Evolutionary conservation across 345 rosid species (phyloP), one percentile per base, ranked within the genome.

Genomic region (Clausena lansium): DNA sequence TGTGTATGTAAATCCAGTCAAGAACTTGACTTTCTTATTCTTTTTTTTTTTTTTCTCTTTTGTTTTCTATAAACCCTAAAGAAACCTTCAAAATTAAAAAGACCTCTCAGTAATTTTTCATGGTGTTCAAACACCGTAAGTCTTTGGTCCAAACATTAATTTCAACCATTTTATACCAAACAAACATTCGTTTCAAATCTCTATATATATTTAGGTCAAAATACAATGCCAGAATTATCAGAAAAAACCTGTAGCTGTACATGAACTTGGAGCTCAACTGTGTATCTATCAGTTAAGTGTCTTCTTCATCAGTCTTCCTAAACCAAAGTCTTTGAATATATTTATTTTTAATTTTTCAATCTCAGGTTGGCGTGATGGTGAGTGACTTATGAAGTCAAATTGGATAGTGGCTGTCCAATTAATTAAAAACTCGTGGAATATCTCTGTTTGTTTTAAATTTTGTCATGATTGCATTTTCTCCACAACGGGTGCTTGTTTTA

Each of bases 111-210:
- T 59, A 17, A 59, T 58, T 76, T 68, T 15, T 71, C 59, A 71
- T 41, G 77, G 76, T 64, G 76, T 68, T 74, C 78, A 70, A 71
- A 77, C 32, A 59, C 67, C 45, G 60, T 22, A 0, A 59, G 65
- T 77, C 77, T 58, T 67, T 69, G 70, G 59, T 73, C 81, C 59
- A 30, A 39, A 60, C 74, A 52, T 60, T 52, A 52, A 52, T 58
- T 61, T 83, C 83, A 81, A 79, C 83, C 78, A 71, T 77, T 17
- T 33, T 33, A 61, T 41, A 81, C 87, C 85, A 78, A 85, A 85
- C 88, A 85, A 78, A 85, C 85, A 85, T 85, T 87, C 86, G 81
- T 78, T 78, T 80, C 85, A 75, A 76, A 66, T 58, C 81, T 74
- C 47, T 20, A 45, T 27, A 38, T 61, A 54, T 73, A 59, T 59